Conservation (phyloP, 75 land plant species). For the Cryptomeria japonica region DNA sequence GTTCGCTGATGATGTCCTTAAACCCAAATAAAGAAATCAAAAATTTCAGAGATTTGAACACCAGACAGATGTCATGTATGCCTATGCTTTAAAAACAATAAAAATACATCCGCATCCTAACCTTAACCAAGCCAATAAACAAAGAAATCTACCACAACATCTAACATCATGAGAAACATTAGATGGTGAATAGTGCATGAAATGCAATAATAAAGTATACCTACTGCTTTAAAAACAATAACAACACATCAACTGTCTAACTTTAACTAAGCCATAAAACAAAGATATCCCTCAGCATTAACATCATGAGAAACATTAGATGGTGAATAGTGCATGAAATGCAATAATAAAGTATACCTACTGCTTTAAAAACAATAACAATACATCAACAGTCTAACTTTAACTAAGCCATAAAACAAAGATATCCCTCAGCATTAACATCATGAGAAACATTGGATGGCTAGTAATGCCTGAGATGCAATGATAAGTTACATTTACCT, state of each 20-base stretch:
- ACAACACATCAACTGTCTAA: neutral
- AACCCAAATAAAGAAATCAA: constrained; percentile 8
- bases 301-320: neutral
- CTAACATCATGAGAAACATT: neutral
- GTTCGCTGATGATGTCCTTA: constrained; percentile 94
- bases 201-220: neutral
- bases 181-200: neutral
- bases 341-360: neutral
- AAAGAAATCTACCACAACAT: neutral
- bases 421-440: neutral
- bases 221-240: neutral
- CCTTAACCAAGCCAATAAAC: neutral
- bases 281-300: neutral
- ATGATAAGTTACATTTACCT: neutral
- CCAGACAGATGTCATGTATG: neutral
- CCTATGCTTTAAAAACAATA: neutral
- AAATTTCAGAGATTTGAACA: constrained; percentile 12
- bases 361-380: neutral
- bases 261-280: neutral
- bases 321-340: neutral
- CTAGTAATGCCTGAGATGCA: neutral
- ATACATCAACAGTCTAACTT: neutral
- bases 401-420: neutral
- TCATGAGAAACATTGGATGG: neutral
- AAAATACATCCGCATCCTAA: neutral